A percentile compares a stretch with the other conserved stretches of the same genome.
Evolutionary conservation across 2,329 filamentous ascomycete species (phyloP).

Genomic region (Colletotrichum abscissum): DNA sequence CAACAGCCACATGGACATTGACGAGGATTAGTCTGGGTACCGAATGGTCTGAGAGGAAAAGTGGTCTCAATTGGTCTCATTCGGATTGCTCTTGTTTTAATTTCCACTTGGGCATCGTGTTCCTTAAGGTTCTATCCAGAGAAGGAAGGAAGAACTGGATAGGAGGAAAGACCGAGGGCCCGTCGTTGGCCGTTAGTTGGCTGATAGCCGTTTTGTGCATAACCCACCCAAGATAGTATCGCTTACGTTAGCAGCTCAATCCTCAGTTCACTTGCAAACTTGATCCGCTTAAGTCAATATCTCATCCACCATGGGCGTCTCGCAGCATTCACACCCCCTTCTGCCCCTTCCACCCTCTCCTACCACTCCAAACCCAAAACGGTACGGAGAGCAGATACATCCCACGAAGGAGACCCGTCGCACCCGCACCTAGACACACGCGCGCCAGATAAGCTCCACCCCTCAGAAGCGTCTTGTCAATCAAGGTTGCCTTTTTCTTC

Average conservation of each 20-base stretch:
- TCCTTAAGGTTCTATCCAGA: background rate
- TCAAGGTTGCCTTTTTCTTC: background rate
- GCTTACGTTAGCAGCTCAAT: background rate
- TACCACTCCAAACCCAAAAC: slow-evolving; percentile 33
- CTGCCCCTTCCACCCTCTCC: slow-evolving; percentile 26
- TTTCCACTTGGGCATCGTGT: background rate
- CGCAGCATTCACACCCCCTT: slow-evolving; percentile 24
- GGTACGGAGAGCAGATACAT: slow-evolving; percentile 29
- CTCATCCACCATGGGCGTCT: slow-evolving; percentile 10
- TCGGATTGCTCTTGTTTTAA: too few species aligned
- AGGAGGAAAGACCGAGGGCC: background rate
- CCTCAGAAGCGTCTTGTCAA: background rate
- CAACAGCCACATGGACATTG: slow-evolving; percentile 27
- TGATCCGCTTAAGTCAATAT: slow-evolving; percentile 15
- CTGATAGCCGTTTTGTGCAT: background rate
- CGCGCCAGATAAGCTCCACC: slow-evolving; percentile 34
- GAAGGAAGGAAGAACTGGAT: too few species aligned
- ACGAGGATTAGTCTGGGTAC: background rate
- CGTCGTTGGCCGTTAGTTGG: background rate
- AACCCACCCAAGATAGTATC: background rate
- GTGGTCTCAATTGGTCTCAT: background rate
- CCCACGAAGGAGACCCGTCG: slow-evolving; percentile 20
- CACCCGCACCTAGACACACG: background rate
- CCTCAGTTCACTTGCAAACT: background rate
- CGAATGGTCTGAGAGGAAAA: background rate